Evolutionary conservation across 1,139 yeast genomes (phyloP).

Genomic region (Debaryomyces robertsiae): DNA sequence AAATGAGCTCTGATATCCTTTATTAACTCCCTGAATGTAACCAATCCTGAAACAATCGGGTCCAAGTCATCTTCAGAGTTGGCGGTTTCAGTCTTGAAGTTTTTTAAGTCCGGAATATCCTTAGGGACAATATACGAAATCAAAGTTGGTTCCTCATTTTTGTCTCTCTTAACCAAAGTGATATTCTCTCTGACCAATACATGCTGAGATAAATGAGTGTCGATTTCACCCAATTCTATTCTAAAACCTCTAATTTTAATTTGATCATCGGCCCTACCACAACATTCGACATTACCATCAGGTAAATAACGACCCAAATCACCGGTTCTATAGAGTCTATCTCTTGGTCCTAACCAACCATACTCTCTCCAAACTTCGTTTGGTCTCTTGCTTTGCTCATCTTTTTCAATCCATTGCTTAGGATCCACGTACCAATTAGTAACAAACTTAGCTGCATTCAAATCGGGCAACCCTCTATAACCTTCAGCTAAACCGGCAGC

Average conservation of each 20-base stretch:
- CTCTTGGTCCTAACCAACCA: conserved; percentile 94
- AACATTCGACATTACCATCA: conserved; percentile 96
- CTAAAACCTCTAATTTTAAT: conserved; percentile 98
- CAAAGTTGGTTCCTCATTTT: conserved; percentile 88
- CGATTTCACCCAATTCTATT: conserved; percentile 97
- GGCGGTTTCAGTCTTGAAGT: conserved; percentile 47
- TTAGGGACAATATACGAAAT: conserved; percentile 93
- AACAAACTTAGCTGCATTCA: conserved; percentile 84
- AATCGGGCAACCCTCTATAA: conserved; percentile 85
- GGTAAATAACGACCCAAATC: conserved; percentile 96
- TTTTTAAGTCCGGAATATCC: conserved; percentile 55
- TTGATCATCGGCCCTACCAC: conserved; percentile 99
- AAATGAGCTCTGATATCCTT: conserved; percentile 79
- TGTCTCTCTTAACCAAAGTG: conserved; percentile 90
- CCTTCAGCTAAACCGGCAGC: conserved; percentile 99
- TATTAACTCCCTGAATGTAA: conserved; percentile 72
- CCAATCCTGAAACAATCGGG: conserved; percentile 78
- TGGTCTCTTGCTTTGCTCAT: conserved; percentile 36
- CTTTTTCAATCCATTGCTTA: conserved; percentile 59
- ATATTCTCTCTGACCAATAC: conserved; percentile 88
- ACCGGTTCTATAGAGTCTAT: conserved; percentile 93
- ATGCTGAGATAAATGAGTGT: conserved; percentile 93
- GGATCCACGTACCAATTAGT: conserved; percentile 84
- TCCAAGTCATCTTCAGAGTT: conserved; percentile 50
- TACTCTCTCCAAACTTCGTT: conserved; percentile 71